A percentile compares a stretch with the other conserved stretches of the same genome.
These are phyloP conservation scores for Paratrimastix pyriformis DNA, from an alignment of 78 protist genomes.

Conservation along the genomic window DNA sequence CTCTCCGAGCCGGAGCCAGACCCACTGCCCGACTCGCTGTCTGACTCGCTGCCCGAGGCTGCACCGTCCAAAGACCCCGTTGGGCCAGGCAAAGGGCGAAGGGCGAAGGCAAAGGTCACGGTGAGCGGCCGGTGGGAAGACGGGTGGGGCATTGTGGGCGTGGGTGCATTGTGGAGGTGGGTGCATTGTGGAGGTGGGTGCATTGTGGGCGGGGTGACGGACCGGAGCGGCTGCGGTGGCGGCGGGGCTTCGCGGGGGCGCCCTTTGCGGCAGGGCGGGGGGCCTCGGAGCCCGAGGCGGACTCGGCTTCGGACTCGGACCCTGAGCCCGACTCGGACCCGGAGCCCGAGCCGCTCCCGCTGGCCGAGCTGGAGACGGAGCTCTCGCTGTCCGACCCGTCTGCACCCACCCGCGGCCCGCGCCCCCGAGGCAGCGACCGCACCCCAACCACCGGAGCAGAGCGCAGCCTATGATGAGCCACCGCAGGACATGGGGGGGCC, in stretches of 20 bases:
- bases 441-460: not conserved
- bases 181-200: not conserved
- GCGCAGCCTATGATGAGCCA: not conserved
- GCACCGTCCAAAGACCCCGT: too few relatives aligned
- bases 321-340: conserved; percentile 10
- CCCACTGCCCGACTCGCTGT: too few relatives aligned
- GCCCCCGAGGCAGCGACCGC: not conserved
- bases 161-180: not conserved
- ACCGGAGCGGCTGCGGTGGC: too few relatives aligned
- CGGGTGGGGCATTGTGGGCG: not conserved
- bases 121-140: not conserved
- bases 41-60: too few relatives aligned
- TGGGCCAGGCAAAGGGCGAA: too few relatives aligned
- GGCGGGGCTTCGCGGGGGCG: too few relatives aligned
- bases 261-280: too few relatives aligned
- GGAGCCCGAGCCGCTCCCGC: not conserved
- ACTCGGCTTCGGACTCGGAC: not conserved
- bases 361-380: not conserved
- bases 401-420: not conserved
- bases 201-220: not conserved
- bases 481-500: not conserved
- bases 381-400: not conserved
- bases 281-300: conserved; percentile 1
- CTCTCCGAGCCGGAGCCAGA: too few relatives aligned
- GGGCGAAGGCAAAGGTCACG: too few relatives aligned